Evolutionary conservation across 1,139 yeast species (phyloP), one percentile per base, ranked within the genome.

Genomic region (Yamadazyma epiphylla): DNA sequence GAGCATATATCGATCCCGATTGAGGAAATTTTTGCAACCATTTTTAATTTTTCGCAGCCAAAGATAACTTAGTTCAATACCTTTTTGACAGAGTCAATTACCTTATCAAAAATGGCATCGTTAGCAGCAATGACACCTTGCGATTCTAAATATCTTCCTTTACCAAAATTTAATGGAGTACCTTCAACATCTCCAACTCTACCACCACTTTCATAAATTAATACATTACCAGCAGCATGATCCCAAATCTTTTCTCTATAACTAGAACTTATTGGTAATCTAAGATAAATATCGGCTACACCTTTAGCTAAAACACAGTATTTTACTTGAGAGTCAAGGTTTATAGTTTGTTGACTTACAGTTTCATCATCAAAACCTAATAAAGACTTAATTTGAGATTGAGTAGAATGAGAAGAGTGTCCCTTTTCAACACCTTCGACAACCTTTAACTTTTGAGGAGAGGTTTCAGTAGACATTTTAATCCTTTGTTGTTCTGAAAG

Each of bases 191-290:
- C 98, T 10, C 94, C 79, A 16, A 91, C 97, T 31, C 65, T 57
- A 6, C 98, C 98, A 27, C 97, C 97, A 45, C 94, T 85, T 57
- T 94, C 98, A 22, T 75, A 70, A 25, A 94, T 79, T 42, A 91
- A 72, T 9, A 89, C 68, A 46, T 84, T 82, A 5, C 98, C 99
- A 2, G 96, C 95, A 15, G 97, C 97, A 55, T 91, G 99, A 57
- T 91, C 99, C 98, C 98, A 91, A 38, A 91, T 88, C 60, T 94
- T 91, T 54, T 91, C 99, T 48, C 86, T 75, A 55, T 89, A 91
- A 3, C 73, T 60, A 30, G 76, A 71, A 42, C 74, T 78, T 28
- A 81, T 76, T 9, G 99, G 98, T 37, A 94, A 64, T 45, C 99
- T 79, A 41, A 91, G 68, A 48, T 94, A 91, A 15, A 89, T 75